These are phyloP conservation scores for Beverwykella pulmonaria DNA, from an alignment of 495 filamentous ascomycete genomes.

Conservation along the genomic window DNA sequence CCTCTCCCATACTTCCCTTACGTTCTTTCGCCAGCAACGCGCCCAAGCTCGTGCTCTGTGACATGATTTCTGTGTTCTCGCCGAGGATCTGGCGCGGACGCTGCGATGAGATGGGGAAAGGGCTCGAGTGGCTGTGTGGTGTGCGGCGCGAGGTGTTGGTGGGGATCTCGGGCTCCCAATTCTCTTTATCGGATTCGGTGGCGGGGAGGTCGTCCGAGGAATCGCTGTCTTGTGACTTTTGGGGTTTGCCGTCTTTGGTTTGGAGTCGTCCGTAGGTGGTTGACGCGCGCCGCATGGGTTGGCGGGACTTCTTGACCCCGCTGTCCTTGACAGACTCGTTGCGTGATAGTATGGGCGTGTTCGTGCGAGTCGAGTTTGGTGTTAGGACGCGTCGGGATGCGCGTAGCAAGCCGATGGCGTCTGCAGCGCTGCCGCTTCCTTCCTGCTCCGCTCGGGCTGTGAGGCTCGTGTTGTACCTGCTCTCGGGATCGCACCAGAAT, in stretches of 20 bases:
- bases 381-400: constrained; percentile 58
- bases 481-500: constrained; percentile 40
- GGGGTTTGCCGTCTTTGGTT: constrained; percentile 43
- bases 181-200: constrained; percentile 91
- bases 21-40: constrained; percentile 26
- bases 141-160: not conserved
- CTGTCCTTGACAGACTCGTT: constrained; percentile 23
- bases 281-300: constrained; percentile 58
- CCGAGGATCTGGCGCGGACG: constrained; percentile 33
- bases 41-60: constrained; percentile 32
- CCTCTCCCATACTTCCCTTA: not conserved
- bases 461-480: constrained; percentile 59
- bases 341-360: constrained; percentile 45
- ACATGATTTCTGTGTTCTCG: constrained; percentile 38
- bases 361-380: constrained; percentile 60
- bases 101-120: constrained; percentile 3
- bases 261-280: constrained; percentile 73
- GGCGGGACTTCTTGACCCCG: constrained; percentile 29
- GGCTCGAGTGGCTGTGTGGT: too few species aligned
- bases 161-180: constrained; percentile 66
- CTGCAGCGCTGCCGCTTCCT: constrained; percentile 68
- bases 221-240: not conserved
- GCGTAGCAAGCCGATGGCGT: constrained; percentile 69
- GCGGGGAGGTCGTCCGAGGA: constrained; percentile 44
- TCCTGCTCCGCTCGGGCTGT: constrained; percentile 72